A percentile compares a stretch with the other conserved stretches of the same genome.
These are phyloP conservation scores for Aspergillus indologenus DNA, from an alignment of 495 filamentous ascomycete genomes.

Conservation along the genomic window DNA sequence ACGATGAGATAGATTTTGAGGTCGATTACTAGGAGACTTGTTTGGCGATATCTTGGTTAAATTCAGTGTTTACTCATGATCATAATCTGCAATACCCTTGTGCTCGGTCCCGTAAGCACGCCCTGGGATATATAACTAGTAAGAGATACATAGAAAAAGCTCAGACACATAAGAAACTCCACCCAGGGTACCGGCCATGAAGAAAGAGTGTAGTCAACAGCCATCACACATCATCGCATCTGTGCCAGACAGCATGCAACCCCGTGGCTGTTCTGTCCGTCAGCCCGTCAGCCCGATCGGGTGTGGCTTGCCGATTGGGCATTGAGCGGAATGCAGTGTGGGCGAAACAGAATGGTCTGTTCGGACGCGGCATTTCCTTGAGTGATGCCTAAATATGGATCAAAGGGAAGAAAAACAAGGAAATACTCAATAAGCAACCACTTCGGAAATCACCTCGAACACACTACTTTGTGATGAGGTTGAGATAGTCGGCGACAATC, in stretches of 20 bases:
- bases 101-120: neutral
- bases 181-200: neutral
- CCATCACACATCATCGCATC: neutral
- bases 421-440: no score
- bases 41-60: neutral
- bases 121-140: neutral
- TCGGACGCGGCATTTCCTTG: neutral
- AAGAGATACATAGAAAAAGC: neutral
- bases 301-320: neutral
- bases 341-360: neutral
- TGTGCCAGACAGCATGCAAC: constrained; percentile 15
- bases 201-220: neutral
- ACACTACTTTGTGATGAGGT: constrained; percentile 63
- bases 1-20: neutral
- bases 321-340: neutral
- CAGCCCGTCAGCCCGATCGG: neutral
- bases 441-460: constrained; percentile 6
- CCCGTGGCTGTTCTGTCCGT: neutral
- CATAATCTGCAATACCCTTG: neutral
- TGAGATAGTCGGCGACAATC: constrained; percentile 88
- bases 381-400: neutral
- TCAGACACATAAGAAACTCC: constrained; percentile 8
- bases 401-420: neutral
- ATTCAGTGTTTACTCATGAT: neutral
- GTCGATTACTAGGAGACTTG: neutral